Base-by-base conservation (phyloP, 768 basidiomycete species). In the Boletus vermiculosoides region DNA sequence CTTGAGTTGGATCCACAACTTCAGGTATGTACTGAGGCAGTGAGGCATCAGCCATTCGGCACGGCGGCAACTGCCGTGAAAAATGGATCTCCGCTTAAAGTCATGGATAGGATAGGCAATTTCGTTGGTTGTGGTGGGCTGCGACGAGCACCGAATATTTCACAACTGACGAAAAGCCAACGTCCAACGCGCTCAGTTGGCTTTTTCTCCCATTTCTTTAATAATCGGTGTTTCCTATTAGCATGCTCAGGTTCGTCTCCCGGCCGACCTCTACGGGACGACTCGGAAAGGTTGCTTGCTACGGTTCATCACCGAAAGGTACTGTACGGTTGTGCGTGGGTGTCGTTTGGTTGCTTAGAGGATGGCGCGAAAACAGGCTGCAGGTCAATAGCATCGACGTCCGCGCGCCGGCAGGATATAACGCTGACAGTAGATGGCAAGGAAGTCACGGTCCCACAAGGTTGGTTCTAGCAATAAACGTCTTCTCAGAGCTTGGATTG, bases 351-450 rank as follows among this genome's bases (percentile, higher is more conserved):
- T 49, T 46, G 30, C 56, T 63, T 0, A 60, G 49, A 4, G 41
- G 20, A 20, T 12, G 36, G 58, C 28, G 45, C 33, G 41, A 44
- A 57, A 62, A 11, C 50, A 88, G 88, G 78, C 66, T 80, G 79
- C 59, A 78, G 87, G 58, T 77, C 79, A 34, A 80, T 92, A 69
- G 76, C 86, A 12, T 87, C 90, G 39, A 82, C 87, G 2, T 80
- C 88, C 18, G 72, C 79, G 56, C 79, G 83, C 55, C 81, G 80
- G 65, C 88, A 88, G 45, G 90, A 93, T 63, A 88, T 98, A 63
- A 96, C 94, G 33, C 77, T 98, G 31, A 96, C 94, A 2, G 88
- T 98, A 41, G 95, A 99, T 73, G 96, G 96, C 61, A 97, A 95
- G 75, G 90, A 94, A 77, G 94, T 99, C 22, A 94, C 93, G 2